phyloP scores from a whole-genome alignment of 495 filamentous ascomycete species.

The Astrothelium subdiscretum region DNA sequence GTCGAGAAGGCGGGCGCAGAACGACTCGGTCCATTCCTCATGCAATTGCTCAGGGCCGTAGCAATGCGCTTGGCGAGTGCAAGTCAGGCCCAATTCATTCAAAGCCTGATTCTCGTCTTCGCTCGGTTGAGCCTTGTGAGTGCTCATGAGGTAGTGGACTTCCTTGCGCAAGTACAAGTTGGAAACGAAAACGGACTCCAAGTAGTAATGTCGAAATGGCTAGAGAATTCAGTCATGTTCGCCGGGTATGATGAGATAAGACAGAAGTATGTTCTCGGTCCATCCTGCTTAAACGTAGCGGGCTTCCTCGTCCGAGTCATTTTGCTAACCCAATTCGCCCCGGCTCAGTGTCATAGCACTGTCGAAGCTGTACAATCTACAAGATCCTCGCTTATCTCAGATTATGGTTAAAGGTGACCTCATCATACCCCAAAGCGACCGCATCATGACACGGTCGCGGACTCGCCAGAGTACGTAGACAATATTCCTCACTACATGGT shows the following conservation, averaged over 20 bases:
- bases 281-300: background rate
- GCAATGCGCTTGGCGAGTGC: slow-evolving; percentile 76
- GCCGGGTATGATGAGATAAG: slow-evolving; percentile 93
- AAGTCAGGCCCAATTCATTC: slow-evolving; percentile 72
- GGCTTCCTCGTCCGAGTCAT: background rate
- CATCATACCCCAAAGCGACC: slow-evolving; percentile 64
- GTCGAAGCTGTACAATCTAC: slow-evolving; percentile 73
- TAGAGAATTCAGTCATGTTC: slow-evolving; percentile 92
- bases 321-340: slow-evolving; percentile 25
- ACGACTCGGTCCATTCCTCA: slow-evolving; percentile 75
- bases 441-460: slow-evolving; percentile 87
- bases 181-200: slow-evolving; percentile 63
- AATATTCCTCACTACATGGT: background rate
- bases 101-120: slow-evolving; percentile 88
- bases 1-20: slow-evolving; percentile 90
- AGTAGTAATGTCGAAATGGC: slow-evolving; percentile 86
- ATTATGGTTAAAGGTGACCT: slow-evolving; percentile 86
- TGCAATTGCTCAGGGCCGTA: slow-evolving; percentile 81
- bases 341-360: slow-evolving; percentile 66
- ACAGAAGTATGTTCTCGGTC: slow-evolving; percentile 56
- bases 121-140: slow-evolving; percentile 75
- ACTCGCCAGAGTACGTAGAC: slow-evolving; percentile 51
- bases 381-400: slow-evolving; percentile 67
- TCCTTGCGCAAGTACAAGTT: slow-evolving; percentile 73
- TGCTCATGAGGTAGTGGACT: slow-evolving; percentile 81